These are phyloP conservation scores for Capronia americana DNA, from an alignment of 2,329 filamentous ascomycete genomes.

Conservation along the genomic window DNA sequence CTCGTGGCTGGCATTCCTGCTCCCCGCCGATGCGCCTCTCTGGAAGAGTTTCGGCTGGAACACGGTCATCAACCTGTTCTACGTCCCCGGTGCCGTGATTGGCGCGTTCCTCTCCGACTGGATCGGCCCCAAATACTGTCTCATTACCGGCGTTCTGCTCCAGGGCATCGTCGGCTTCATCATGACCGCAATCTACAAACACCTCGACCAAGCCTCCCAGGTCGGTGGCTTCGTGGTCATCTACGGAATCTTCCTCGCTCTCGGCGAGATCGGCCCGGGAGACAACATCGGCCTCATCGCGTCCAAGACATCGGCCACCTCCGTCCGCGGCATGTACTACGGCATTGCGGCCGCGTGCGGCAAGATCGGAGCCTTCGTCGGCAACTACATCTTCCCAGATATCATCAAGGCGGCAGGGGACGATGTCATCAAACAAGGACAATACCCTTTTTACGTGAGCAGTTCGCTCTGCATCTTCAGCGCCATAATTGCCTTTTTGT, in stretches of 20 bases:
- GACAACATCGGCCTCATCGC: slow-evolving; percentile 91
- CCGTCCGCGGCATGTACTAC: slow-evolving; percentile 79
- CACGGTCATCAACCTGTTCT: slow-evolving; percentile 85
- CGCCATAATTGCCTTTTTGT: slow-evolving; percentile 69
- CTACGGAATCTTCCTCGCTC: slow-evolving; percentile 76
- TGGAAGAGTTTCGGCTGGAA: slow-evolving; percentile 88
- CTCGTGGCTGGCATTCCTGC: slow-evolving; percentile 63
- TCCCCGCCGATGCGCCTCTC: slow-evolving; percentile 66
- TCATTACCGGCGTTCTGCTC: slow-evolving; percentile 71
- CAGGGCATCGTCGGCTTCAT: slow-evolving; percentile 85
- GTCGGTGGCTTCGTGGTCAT: slow-evolving; percentile 79
- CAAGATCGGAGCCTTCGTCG: slow-evolving; percentile 74
- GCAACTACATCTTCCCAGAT: slow-evolving; percentile 76
- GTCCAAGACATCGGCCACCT: slow-evolving; percentile 85
- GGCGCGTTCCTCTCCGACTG: slow-evolving; percentile 80
- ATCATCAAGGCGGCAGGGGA: slow-evolving; percentile 67
- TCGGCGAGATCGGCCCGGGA: slow-evolving; percentile 83
- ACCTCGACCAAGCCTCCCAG: slow-evolving; percentile 69
- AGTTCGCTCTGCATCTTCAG: slow-evolving; percentile 77
- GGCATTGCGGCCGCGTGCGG: slow-evolving; percentile 56
- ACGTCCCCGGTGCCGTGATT: slow-evolving; percentile 79
- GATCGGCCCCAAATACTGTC: slow-evolving; percentile 76
- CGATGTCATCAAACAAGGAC: slow-evolving; percentile 65
- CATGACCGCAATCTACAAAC: slow-evolving; percentile 80
- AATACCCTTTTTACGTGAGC: slow-evolving; percentile 91